Base-by-base conservation (phyloP, 371 early-diverging fungal genomes). In the Vairimorpha ceranae region DNA sequence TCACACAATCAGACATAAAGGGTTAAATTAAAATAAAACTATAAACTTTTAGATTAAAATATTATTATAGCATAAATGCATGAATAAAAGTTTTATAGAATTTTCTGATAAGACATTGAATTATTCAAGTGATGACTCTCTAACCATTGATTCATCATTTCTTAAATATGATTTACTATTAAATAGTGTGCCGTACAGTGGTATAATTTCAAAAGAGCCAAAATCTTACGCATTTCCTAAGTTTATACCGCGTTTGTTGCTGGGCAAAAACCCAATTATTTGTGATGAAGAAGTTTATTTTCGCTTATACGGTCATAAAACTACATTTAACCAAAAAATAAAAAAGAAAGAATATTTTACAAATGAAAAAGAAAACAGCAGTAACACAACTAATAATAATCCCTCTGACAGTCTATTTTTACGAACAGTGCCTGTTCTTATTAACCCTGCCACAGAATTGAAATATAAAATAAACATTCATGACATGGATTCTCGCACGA, bases 401-500 rank as follows among this genome's bases (percentile, higher is more conserved):
- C n/a, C n/a, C n/a, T n/a, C n/a, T n/a, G 7, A 7, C 41, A 41
- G 41, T 41, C 41, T 10, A 41, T 41, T 10, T 41, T 41, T 41
- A 41, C 6, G n/a, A 25, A 14, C 54, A 8, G 23, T 21, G 6
- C 6, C 6, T 52, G n/a, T 19, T 19, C n/a, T 52, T 10, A 10
- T 17, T 7, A 52, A 52, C 6, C 29, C 58, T 14, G 2, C 58
- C 4, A 58, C 10, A 10, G 58, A 58, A 3, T 10, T 29, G 29
- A 58, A 58, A 30, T 25, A 29, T 30, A 30, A 60, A 30, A 74
- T 75, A 4, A 67, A 66, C 17, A 74, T 78, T 17, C 52, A 65
- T 1, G 29, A 46, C 1, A 87, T 87, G 4, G 91, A 92, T 70
- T 83, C 46, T 27, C 84, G 92, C 19, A 91, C 90, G 0, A 90